A percentile compares a stretch with the other conserved stretches of the same genome.
Conservation (phyloP, 148 eudicot species). For the Rhododendron kiyosumense region DNA sequence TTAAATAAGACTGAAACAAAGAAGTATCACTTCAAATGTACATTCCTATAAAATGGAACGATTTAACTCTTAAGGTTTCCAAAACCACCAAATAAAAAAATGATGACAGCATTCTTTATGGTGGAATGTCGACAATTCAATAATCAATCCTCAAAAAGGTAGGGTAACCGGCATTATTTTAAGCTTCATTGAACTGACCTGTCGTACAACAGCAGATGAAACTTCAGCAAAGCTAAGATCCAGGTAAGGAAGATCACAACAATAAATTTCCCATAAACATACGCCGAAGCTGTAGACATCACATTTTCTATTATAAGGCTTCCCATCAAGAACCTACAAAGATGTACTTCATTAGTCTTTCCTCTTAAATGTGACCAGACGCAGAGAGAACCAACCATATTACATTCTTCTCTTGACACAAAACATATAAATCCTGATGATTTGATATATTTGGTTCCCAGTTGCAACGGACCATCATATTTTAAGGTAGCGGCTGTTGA, state of each 20-base stretch:
- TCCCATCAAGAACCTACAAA: constrained; percentile 82
- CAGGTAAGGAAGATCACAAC: constrained; percentile 84
- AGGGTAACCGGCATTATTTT: constrained; percentile 11
- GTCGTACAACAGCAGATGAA: constrained; percentile 70
- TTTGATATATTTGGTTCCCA: background rate
- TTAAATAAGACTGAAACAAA: background rate
- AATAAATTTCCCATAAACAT: constrained; percentile 92
- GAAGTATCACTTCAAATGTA: background rate
- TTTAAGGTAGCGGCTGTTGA: background rate
- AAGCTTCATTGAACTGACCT: constrained; percentile 58
- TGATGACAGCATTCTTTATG: background rate
- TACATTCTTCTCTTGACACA: background rate
- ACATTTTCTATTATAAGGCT: constrained; percentile 78
- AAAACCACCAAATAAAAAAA: background rate
- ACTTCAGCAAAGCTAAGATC: constrained; percentile 83
- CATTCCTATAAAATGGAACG: background rate
- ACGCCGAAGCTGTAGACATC: constrained; percentile 94
- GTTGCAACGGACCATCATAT: background rate
- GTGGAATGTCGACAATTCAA: background rate
- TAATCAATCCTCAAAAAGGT: background rate
- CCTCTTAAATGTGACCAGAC: background rate
- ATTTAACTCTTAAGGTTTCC: background rate
- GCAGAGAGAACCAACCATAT: background rate
- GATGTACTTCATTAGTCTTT: constrained; percentile 14
- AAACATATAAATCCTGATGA: background rate